phyloP scores from a whole-genome alignment of 2,329 filamentous ascomycete genomes.

The Colletotrichum sansevieriae region DNA sequence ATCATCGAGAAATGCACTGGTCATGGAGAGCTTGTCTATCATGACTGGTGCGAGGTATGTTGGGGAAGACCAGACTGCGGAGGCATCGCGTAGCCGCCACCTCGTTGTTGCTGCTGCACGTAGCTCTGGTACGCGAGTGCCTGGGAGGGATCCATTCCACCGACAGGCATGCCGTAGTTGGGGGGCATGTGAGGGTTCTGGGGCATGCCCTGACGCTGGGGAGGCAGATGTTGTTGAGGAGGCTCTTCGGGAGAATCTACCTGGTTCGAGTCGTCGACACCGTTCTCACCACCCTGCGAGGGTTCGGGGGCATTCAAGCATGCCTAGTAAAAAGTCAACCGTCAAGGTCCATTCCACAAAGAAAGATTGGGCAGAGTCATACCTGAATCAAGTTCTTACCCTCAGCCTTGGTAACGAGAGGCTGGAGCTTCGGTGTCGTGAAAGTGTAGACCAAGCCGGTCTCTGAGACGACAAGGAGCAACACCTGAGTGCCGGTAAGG shows the following conservation, averaged over 20 bases:
- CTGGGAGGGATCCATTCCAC: constrained; percentile 81
- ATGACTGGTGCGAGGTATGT: constrained; percentile 85
- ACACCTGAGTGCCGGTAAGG: constrained; percentile 95
- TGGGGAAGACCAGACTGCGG: constrained; percentile 83
- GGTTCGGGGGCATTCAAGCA: constrained; percentile 97
- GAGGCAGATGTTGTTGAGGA: constrained; percentile 79
- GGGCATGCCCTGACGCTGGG: constrained; percentile 76
- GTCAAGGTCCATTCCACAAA: too few species aligned
- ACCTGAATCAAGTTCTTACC: constrained; percentile 99
- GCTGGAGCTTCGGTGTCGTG: constrained; percentile 97
- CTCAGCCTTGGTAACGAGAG: constrained; percentile 96
- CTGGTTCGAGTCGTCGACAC: constrained; percentile 80
- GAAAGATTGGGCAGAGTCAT: constrained; percentile 51
- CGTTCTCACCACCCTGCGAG: constrained; percentile 82
- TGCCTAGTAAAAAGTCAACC: constrained; percentile 69
- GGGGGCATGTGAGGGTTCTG: constrained; percentile 73
- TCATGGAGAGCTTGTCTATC: constrained; percentile 49
- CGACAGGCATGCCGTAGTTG: constrained; percentile 69
- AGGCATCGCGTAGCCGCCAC: constrained; percentile 83
- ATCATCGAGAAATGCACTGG: constrained; percentile 62
- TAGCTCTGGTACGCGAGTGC: constrained; percentile 88
- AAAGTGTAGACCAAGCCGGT: constrained; percentile 98
- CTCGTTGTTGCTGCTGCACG: constrained; percentile 77
- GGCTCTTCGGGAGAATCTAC: constrained; percentile 95
- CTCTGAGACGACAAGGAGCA: constrained; percentile 96